Conservation (phyloP, 2,329 filamentous ascomycete genomes). For the Fusarium newnesense region DNA sequence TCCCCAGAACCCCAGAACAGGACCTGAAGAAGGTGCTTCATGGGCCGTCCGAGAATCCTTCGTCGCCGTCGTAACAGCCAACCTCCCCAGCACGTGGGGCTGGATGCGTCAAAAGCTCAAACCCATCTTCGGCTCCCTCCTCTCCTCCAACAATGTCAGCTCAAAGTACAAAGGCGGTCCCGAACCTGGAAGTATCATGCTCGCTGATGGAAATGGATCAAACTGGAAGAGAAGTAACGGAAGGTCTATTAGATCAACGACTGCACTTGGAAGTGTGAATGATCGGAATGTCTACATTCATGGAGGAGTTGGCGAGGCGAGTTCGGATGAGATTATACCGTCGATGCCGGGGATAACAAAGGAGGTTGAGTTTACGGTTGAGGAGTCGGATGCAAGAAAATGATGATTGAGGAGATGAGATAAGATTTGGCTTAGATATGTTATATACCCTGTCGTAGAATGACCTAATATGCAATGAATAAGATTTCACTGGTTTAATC, state of each 20-base stretch:
- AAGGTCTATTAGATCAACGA: constrained; percentile 12
- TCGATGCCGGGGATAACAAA: constrained; percentile 19
- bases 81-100: constrained; percentile 49
- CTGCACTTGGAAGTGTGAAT: neutral
- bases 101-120: constrained; percentile 42
- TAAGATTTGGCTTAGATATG: neutral
- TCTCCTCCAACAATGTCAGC: constrained; percentile 33
- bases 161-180: constrained; percentile 34
- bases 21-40: constrained; percentile 47
- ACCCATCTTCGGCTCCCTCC: constrained; percentile 39
- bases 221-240: constrained; percentile 33
- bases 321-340: constrained; percentile 37
- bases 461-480: neutral
- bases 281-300: constrained; percentile 30
- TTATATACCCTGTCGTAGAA: neutral
- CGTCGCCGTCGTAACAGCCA: constrained; percentile 52
- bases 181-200: constrained; percentile 40
- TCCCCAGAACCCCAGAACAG: constrained; percentile 48
- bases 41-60: constrained; percentile 55
- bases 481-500: rapidly evolving
- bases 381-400: constrained; percentile 4
- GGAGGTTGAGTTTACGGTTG: constrained; percentile 36
- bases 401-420: neutral
- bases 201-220: constrained; percentile 25
- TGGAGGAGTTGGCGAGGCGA: constrained; percentile 24